phyloP scores from a whole-genome alignment of 2,329 filamentous ascomycete species.

The Exophiala mesophila region DNA sequence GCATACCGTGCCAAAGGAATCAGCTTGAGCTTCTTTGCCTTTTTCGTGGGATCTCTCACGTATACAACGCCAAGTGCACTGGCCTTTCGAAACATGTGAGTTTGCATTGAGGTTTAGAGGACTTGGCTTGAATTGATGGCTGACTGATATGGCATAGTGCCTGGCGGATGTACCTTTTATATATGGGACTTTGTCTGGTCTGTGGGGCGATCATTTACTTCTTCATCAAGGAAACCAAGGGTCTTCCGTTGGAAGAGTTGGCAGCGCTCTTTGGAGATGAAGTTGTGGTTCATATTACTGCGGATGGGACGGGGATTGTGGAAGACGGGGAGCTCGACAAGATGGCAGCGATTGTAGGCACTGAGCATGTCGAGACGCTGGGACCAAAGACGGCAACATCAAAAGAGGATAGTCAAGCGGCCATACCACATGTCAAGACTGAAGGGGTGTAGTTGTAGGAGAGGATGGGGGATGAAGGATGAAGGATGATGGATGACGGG shows the following conservation, averaged over 20 bases:
- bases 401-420: too few species aligned
- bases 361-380: background rate
- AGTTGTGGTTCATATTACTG: constrained; percentile 2
- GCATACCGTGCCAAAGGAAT: constrained; percentile 23
- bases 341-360: background rate
- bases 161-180: constrained; percentile 24
- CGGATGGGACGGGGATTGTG: background rate
- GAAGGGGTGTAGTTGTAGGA: too few species aligned
- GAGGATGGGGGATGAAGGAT: too few species aligned
- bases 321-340: background rate
- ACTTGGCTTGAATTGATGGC: too few species aligned
- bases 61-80: constrained; percentile 1
- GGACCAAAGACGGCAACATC: background rate
- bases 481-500: too few species aligned
- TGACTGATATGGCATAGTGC: background rate
- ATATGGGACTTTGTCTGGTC: constrained; percentile 2
- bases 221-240: constrained; percentile 67
- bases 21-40: background rate
- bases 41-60: constrained; percentile 1
- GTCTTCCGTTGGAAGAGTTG: constrained; percentile 34
- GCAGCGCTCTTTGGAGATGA: constrained; percentile 11
- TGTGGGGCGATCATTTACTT: constrained; percentile 4
- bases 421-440: too few species aligned
- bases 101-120: too few species aligned
- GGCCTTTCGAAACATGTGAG: background rate